Conservation (phyloP, 2,329 filamentous ascomycete species). For the Ophiocordyceps camponoti-saundersi region DNA sequence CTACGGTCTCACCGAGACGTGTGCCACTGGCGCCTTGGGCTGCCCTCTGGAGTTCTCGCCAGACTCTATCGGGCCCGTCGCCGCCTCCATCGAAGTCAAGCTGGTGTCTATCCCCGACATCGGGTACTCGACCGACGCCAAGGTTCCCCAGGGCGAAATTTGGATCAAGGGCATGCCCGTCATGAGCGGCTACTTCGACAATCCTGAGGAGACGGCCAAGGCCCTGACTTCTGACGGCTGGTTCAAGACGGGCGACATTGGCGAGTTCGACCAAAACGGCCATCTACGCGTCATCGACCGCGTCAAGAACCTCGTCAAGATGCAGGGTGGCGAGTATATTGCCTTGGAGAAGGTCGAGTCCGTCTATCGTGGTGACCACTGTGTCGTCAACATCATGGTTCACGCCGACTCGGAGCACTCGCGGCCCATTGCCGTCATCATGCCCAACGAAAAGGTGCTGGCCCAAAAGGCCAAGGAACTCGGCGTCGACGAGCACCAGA, state of each 20-base stretch:
- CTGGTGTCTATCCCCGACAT: constrained; percentile 80
- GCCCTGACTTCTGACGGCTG: constrained; percentile 71
- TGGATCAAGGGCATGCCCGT: constrained; percentile 69
- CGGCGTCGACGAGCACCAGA: constrained; percentile 48
- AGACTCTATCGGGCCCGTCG: constrained; percentile 58
- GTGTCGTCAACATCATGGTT: constrained; percentile 75
- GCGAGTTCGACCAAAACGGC: constrained; percentile 66
- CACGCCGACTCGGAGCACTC: constrained; percentile 60
- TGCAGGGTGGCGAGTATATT: constrained; percentile 88
- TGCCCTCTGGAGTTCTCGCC: constrained; percentile 76
- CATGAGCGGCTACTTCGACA: constrained; percentile 63
- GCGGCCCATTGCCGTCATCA: constrained; percentile 69
- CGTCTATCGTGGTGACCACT: constrained; percentile 64
- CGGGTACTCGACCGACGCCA: constrained; percentile 61
- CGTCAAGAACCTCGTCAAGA: constrained; percentile 97
- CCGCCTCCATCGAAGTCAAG: constrained; percentile 70
- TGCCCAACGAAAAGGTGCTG: constrained; percentile 47
- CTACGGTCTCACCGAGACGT: constrained; percentile 90
- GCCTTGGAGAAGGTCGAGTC: constrained; percentile 92
- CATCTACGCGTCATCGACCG: constrained; percentile 82
- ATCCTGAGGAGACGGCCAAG: constrained; percentile 69
- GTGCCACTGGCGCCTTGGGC: constrained; percentile 65
- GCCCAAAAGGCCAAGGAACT: constrained; percentile 39
- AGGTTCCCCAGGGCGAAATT: constrained; percentile 79
- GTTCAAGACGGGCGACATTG: constrained; percentile 96